These are phyloP conservation scores for Penicillium sp. DNA, from an alignment of 2,329 filamentous ascomycete species.

Conservation along the genomic window DNA sequence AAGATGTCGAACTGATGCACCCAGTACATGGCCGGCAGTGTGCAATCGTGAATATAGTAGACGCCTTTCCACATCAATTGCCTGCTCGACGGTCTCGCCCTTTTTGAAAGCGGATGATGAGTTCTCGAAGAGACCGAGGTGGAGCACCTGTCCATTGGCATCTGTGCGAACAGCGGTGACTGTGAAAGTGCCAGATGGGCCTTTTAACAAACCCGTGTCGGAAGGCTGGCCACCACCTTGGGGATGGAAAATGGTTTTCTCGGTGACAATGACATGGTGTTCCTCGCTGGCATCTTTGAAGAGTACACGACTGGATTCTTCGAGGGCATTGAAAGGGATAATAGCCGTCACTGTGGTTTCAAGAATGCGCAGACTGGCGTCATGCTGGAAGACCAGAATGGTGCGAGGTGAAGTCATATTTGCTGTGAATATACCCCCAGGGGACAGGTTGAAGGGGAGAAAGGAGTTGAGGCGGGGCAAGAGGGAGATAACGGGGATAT, in stretches of 20 bases:
- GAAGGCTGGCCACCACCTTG: constrained; percentile 74
- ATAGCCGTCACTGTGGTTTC: constrained; percentile 49
- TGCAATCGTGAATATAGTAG: constrained; percentile 66
- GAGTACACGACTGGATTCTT: constrained; percentile 52
- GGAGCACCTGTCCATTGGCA: constrained; percentile 59
- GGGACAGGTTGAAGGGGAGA: neutral
- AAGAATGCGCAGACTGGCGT: constrained; percentile 44
- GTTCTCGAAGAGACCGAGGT: constrained; percentile 59
- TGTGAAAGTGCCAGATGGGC: constrained; percentile 43
- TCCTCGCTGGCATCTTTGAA: constrained; percentile 57
- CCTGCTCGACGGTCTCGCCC: constrained; percentile 53
- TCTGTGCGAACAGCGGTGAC: constrained; percentile 58
- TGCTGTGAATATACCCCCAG: neutral
- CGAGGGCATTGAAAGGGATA: constrained; percentile 50
- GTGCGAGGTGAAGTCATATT: constrained; percentile 12
- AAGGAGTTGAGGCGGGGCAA: neutral
- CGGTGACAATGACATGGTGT: constrained; percentile 59
- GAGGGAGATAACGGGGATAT: neutral
- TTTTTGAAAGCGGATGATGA: constrained; percentile 22
- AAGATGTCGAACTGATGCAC: constrained; percentile 62
- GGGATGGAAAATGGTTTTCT: constrained; percentile 70
- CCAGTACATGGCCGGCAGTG: constrained; percentile 71
- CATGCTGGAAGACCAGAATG: constrained; percentile 35
- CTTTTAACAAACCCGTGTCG: constrained; percentile 60
- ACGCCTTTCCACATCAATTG: constrained; percentile 60